These are phyloP conservation scores for Penicillium cataractarum DNA, from an alignment of 495 filamentous ascomycete genomes.

Conservation along the genomic window DNA sequence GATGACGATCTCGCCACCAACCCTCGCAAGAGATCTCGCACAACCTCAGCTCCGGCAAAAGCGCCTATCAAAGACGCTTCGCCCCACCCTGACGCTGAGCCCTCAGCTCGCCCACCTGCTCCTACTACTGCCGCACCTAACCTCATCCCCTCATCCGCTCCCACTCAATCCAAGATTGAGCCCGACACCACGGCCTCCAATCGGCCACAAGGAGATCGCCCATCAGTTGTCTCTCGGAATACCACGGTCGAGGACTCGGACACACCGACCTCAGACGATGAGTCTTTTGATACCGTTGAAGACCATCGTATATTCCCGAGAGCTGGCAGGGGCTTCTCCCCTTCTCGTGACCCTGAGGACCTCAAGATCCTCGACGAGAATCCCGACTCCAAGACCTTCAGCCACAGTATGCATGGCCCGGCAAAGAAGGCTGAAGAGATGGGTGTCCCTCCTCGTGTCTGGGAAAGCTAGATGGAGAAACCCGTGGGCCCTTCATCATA, in stretches of 20 bases:
- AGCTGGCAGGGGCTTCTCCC: constrained; percentile 56
- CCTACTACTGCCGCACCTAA: not conserved
- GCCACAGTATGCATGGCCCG: constrained; percentile 39
- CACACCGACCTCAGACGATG: constrained; percentile 19
- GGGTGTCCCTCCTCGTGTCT: not conserved
- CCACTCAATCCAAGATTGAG: not conserved
- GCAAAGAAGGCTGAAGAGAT: constrained; percentile 16
- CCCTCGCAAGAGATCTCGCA: constrained; percentile 10
- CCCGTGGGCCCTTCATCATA: not conserved
- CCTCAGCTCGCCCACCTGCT: not conserved
- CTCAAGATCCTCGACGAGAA: constrained; percentile 50
- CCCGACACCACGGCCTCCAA: not conserved
- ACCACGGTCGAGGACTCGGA: constrained; percentile 6
- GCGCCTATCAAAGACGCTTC: not conserved
- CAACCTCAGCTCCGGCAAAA: constrained; percentile 14
- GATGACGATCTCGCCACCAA: not conserved
- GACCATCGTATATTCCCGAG: constrained; percentile 68
- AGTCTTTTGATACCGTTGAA: constrained; percentile 41
- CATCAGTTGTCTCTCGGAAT: constrained; percentile 1
- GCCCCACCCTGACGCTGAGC: not conserved
- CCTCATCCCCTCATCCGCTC: not conserved
- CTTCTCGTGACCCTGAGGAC: constrained; percentile 40
- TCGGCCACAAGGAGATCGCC: not conserved
- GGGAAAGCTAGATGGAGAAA: not conserved
- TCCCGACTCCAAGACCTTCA: constrained; percentile 46